These are phyloP conservation scores for Coemansia sp. DNA, from an alignment of 192 early-diverging fungal species.

Conservation along the genomic window DNA sequence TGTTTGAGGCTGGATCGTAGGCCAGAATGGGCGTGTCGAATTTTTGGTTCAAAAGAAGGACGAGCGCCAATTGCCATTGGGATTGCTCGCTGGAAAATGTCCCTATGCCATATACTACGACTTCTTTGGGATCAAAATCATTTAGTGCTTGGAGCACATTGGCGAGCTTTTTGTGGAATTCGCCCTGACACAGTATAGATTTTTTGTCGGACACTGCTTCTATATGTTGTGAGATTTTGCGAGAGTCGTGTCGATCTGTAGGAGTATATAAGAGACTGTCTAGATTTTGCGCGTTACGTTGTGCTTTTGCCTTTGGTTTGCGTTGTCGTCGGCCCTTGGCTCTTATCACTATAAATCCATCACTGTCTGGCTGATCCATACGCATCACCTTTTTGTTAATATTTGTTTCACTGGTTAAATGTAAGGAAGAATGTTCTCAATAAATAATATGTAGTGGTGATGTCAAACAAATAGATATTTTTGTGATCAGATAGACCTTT, in stretches of 20 bases:
- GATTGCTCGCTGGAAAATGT: constrained; percentile 24
- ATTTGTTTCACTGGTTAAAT: neutral
- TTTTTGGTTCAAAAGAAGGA: constrained; percentile 17
- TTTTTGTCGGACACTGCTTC: constrained; percentile 15
- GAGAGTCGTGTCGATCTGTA: neutral
- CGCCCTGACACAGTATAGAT: constrained; percentile 6
- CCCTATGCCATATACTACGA: constrained; percentile 49
- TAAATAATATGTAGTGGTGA: neutral
- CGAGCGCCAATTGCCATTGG: constrained; percentile 46
- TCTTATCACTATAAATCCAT: constrained; percentile 18
- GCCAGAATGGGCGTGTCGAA: constrained; percentile 14
- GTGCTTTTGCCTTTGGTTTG: neutral
- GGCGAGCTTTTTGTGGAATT: constrained; percentile 14
- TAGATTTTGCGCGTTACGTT: constrained; percentile 2
- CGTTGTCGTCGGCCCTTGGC: constrained; percentile 1
- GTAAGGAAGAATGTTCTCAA: neutral
- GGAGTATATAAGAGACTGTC: neutral
- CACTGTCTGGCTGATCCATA: neutral
- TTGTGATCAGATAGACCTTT: neutral
- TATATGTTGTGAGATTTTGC: constrained; percentile 1
- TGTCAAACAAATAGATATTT: neutral
- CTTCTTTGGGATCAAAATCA: constrained; percentile 32
- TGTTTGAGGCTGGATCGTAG: constrained; percentile 26
- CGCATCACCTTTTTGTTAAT: neutral
- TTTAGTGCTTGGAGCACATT: neutral